Evolutionary conservation across 1,139 yeast species (phyloP).

Genomic region (Spathaspora sp.): DNA sequence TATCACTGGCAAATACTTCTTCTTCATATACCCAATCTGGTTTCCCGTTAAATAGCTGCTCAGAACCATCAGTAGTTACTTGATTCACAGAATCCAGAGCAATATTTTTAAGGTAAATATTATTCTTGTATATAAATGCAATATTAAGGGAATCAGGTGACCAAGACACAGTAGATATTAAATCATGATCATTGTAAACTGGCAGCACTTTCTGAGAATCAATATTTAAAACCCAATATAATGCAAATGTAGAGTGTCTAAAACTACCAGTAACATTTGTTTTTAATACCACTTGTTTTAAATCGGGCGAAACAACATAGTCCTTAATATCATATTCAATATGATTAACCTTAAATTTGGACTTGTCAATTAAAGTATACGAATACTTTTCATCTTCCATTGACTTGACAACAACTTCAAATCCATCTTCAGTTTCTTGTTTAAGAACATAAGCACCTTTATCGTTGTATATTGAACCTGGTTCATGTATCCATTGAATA

Average conservation of each 20-base stretch:
- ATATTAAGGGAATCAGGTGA: constrained; percentile 69
- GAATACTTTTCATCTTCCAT: constrained; percentile 48
- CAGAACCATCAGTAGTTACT: constrained; percentile 51
- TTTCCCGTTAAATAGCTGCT: constrained; percentile 51
- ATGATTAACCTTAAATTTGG: constrained; percentile 40
- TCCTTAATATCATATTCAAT: constrained; percentile 47
- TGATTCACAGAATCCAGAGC: constrained; percentile 21
- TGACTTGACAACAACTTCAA: constrained; percentile 44
- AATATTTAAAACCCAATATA: constrained; percentile 57
- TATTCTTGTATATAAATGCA: constrained; percentile 65
- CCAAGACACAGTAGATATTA: constrained; percentile 62
- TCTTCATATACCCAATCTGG: constrained; percentile 69
- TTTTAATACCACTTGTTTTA: constrained; percentile 52
- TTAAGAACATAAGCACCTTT: constrained; percentile 55
- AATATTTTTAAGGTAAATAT: constrained; percentile 48
- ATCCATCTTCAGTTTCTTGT: constrained; percentile 22
- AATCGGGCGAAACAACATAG: constrained; percentile 64
- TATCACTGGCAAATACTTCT: constrained; percentile 52
- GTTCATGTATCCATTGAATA: constrained; percentile 68
- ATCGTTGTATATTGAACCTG: constrained; percentile 42
- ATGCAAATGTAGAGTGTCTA: constrained; percentile 73
- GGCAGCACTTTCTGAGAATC: constrained; percentile 26
- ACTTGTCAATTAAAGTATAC: constrained; percentile 48
- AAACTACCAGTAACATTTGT: constrained; percentile 58
- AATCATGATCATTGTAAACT: constrained; percentile 19